Evolutionary conservation across 2,329 filamentous ascomycete genomes (phyloP), one percentile per base, ranked within the genome.

Genomic region (Penicillium fuscoglaucum): DNA sequence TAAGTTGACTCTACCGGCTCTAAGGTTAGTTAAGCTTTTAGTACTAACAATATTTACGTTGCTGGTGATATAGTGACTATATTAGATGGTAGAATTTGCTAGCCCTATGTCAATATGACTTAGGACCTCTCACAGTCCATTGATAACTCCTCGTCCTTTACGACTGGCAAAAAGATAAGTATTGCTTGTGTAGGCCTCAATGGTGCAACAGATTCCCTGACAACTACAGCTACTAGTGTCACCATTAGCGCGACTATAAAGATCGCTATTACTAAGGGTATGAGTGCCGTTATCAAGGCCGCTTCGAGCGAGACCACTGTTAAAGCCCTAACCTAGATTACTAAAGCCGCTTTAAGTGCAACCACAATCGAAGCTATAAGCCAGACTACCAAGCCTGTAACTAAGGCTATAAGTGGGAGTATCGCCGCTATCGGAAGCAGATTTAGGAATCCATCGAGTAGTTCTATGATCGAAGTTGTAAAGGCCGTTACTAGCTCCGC

Each of bases 41-140:
- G 75, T n/a, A 78, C 70, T 13, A 78, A 85, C 66, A 80, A 85
- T 67, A 80, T 81, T n/a, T 84, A 79, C 64, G 83, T 87, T 46
- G 82, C 84, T 8, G 85, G 85, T 40, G 85, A 87, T 65, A 85
- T 87, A 78, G 83, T 84, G 12, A 85, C 82, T 33, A 81, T 85
- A 76, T 65, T 73, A n/a, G 82, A 85, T 59, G 64, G 61, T n/a
- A 82, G 82, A 48, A 78, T 87, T 65, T 87, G 85, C 78, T 87
- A 76, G 52, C 70, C 76, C 26, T 78, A 78, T 61, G 65, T 78
- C 28, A 74, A 72, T 51, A 71, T 74, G 54, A 70, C 69, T 4
- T 79, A 76, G 76, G 74, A 77, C 59, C 63, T 79, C 7, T 75
- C 76, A 1, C 68, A 75, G 62, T 62, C 65, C 3, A 68, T 70